Evolutionary conservation across 192 early-diverging fungal species (phyloP), one percentile per base, ranked within the genome.

Genomic region (Jimgerdemannia lactiflua): DNA sequence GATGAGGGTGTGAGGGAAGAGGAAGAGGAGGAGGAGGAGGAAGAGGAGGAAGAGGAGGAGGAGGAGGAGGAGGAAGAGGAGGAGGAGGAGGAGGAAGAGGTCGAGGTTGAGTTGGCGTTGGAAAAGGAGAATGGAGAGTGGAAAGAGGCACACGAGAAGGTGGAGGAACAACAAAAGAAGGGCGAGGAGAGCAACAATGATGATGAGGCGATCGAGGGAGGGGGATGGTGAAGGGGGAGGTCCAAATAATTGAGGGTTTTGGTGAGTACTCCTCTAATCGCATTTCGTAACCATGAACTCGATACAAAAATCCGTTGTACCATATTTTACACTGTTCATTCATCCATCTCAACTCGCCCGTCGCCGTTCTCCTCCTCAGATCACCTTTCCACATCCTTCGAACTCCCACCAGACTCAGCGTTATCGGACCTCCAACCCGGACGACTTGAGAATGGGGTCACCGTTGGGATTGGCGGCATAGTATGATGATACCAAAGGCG

Each of bases 1-100:
- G 59, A 73, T 11, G 63, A 66, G n/a, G 74, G 68, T 10, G 67
- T 64, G 11, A 66, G 59, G 43, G 65, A 75, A 20, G 66, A 75
- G 4, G 74, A 75, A 59, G 49, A 54, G 49, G 4, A 7, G 49
- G 11, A 54, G 49, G 49, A 54, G 49, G 4, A 7, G 49, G 11
- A 54, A 11, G 11, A 54, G 11, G 49, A 54, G 11, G 49, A 59
- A 14, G 2, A 10, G 49, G 49, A 59, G 6, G 49, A 59, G 14
- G 49, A 10, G 49, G 8, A 59, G 14, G 49, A 59, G 49, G 14
- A 10, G 2, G 49, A 59, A 2, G 49, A 59, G 49, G 14, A 10
- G 2, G 49, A 59, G 49, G 49, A 59, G 6, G 14, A 10, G 49
- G 49, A 59, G 14, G 49, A 59, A 14, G 49, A 59, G 49, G 49